These are phyloP conservation scores for Ganoderma meredithae DNA, from an alignment of 1,284 basidiomycete genomes.

Conservation along the genomic window DNA sequence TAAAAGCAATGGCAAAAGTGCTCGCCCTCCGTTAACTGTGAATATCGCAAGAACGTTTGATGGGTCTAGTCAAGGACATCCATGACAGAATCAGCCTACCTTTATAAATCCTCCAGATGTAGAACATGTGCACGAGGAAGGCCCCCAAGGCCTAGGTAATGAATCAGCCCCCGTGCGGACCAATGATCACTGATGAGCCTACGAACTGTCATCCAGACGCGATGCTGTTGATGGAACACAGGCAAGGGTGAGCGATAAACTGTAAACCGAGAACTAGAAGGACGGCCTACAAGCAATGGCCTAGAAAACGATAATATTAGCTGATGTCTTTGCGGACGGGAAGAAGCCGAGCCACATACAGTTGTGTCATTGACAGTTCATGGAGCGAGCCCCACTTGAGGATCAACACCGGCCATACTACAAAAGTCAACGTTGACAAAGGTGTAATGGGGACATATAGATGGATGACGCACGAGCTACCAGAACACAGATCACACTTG, in stretches of 20 bases:
- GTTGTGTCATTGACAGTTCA: not conserved
- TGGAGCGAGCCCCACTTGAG: constrained; percentile 8
- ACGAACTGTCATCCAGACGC: not conserved
- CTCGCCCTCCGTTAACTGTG: not conserved
- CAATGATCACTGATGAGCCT: not conserved
- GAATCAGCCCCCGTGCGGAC: not conserved
- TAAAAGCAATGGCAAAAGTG: not conserved
- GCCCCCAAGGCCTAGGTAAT: not conserved
- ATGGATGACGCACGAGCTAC: not conserved
- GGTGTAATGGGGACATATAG: too few relatives aligned
- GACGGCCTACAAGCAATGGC: not conserved
- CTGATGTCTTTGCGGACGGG: not conserved
- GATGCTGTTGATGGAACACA: not conserved
- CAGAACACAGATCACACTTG: not conserved
- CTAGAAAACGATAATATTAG: too few relatives aligned
- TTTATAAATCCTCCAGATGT: constrained; percentile 8
- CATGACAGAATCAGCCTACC: not conserved
- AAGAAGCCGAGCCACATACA: not conserved
- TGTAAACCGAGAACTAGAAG: too few relatives aligned
- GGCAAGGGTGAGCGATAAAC: too few relatives aligned
- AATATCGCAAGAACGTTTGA: too few relatives aligned
- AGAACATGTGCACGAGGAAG: constrained; percentile 9
- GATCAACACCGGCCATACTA: constrained; percentile 11
- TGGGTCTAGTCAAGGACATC: too few relatives aligned
- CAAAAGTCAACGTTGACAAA: too few relatives aligned